phyloP scores from a whole-genome alignment of 441 rosid species.

The Theobroma grandiflorum region DNA sequence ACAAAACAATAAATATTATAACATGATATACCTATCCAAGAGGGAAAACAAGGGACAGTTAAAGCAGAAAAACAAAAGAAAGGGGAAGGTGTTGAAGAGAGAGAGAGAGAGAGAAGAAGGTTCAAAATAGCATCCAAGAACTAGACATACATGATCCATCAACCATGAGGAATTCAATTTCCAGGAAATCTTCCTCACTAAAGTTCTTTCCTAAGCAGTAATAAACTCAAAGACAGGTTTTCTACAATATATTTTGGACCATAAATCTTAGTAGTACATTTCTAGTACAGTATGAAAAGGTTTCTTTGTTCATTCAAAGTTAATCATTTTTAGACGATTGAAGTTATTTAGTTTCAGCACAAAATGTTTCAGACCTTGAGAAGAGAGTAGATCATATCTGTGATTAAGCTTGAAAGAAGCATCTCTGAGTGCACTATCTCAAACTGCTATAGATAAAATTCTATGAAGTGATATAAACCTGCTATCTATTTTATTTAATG shows the following conservation, averaged over 20 bases:
- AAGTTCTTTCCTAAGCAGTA: background rate
- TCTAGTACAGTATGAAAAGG: background rate
- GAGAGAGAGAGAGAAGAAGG: background rate
- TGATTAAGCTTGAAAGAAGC: background rate
- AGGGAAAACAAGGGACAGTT: background rate
- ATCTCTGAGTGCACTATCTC: conserved; percentile 8
- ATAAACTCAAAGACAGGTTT: background rate
- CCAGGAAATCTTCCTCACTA: background rate
- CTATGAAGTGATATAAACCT: conserved; percentile 12
- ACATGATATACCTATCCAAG: background rate
- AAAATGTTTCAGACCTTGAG: background rate
- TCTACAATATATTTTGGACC: background rate
- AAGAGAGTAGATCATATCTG: background rate
- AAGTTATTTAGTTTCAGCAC: background rate
- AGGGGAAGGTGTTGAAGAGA: background rate
- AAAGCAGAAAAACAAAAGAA: too few species aligned
- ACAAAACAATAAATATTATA: background rate
- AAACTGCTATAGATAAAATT: conserved; percentile 7
- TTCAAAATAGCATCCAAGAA: background rate
- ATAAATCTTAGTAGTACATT: background rate
- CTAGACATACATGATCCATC: background rate
- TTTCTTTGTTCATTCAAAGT: background rate
- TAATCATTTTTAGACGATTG: background rate
- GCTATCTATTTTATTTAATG: background rate
- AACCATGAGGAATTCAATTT: background rate